These are phyloP conservation scores for Cunninghamia lanceolata DNA, from an alignment of 75 land plant species.

Conservation along the genomic window DNA sequence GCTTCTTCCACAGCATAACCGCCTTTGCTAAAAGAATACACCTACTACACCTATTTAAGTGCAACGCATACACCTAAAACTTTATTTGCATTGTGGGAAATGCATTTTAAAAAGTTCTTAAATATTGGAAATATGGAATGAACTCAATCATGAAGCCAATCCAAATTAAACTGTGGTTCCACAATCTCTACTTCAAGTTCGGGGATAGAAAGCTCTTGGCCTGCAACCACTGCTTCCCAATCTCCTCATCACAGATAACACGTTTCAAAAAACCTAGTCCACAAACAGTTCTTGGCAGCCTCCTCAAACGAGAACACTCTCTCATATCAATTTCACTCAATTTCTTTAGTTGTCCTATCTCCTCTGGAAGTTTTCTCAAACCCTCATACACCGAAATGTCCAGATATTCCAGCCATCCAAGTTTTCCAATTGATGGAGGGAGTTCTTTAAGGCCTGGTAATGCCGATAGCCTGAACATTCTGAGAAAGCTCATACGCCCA, in stretches of 20 bases:
- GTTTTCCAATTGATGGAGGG: slow-evolving; percentile 34
- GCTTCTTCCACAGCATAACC: too few relatives aligned
- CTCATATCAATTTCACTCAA: slow-evolving; percentile 65
- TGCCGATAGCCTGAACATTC: slow-evolving; percentile 40
- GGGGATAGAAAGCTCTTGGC: slow-evolving; percentile 14
- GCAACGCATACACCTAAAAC: too few relatives aligned
- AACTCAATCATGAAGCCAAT: slow-evolving; percentile 45
- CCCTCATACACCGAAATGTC: slow-evolving; percentile 49
- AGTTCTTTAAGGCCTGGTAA: slow-evolving; percentile 42
- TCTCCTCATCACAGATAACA: slow-evolving; percentile 56
- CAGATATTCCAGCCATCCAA: slow-evolving; percentile 34
- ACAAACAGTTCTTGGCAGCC: slow-evolving; percentile 24
- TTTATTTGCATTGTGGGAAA: too few relatives aligned
- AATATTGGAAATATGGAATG: too few relatives aligned
- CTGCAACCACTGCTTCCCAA: slow-evolving; percentile 31
- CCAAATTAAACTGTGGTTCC: slow-evolving; percentile 32
- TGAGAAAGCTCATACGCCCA: slow-evolving; percentile 24
- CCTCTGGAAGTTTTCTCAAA: slow-evolving; percentile 42
- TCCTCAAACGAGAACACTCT: slow-evolving; percentile 38
- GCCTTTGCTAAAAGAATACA: too few relatives aligned
- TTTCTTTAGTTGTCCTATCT: slow-evolving; percentile 22
- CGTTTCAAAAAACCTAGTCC: slow-evolving; percentile 23
- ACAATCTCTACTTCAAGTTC: slow-evolving; percentile 39
- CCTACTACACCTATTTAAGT: too few relatives aligned
- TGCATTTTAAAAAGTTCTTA: too few relatives aligned